phyloP scores from a whole-genome alignment of 225 moss, liverwort and hornwort species.

The Marchantia paleacea region DNA sequence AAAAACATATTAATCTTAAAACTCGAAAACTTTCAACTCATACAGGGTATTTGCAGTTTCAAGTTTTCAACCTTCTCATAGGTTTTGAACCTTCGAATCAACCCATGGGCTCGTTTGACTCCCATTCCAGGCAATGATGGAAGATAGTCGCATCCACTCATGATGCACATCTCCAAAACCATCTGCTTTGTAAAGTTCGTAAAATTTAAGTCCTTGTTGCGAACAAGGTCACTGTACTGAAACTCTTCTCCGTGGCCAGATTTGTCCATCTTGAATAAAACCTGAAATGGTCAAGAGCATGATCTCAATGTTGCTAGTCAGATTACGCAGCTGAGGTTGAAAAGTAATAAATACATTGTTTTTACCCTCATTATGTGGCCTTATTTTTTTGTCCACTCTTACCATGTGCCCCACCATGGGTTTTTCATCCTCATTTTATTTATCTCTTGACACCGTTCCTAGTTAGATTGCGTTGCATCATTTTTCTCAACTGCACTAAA shows the following conservation, averaged over 20 bases:
- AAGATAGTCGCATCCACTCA: slow-evolving; percentile 95
- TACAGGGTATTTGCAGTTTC: not conserved
- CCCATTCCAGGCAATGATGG: slow-evolving; percentile 93
- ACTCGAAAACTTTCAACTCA: not conserved
- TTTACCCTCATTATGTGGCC: too few relatives aligned
- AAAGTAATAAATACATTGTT: not conserved
- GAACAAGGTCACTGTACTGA: slow-evolving; percentile 56
- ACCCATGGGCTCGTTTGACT: slow-evolving; percentile 70
- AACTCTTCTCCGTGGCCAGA: slow-evolving; percentile 90
- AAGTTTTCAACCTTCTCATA: slow-evolving; percentile 56
- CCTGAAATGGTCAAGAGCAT: slow-evolving; percentile 34
- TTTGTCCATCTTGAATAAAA: slow-evolving; percentile 95
- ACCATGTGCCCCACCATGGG: too few relatives aligned
- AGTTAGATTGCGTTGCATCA: not conserved
- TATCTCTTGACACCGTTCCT: not conserved
- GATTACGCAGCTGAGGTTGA: not conserved
- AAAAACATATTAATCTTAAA: not conserved
- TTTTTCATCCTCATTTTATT: too few relatives aligned
- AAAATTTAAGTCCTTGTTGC: slow-evolving; percentile 69
- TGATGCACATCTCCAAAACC: slow-evolving; percentile 94
- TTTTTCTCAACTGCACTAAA: not conserved
- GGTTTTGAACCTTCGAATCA: slow-evolving; percentile 73
- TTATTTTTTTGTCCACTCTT: too few relatives aligned
- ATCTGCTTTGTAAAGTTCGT: slow-evolving; percentile 81
- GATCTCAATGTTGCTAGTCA: not conserved